These are phyloP conservation scores for Saturnispora hagleri DNA, from an alignment of 805 yeast genomes.

Conservation along the genomic window DNA sequence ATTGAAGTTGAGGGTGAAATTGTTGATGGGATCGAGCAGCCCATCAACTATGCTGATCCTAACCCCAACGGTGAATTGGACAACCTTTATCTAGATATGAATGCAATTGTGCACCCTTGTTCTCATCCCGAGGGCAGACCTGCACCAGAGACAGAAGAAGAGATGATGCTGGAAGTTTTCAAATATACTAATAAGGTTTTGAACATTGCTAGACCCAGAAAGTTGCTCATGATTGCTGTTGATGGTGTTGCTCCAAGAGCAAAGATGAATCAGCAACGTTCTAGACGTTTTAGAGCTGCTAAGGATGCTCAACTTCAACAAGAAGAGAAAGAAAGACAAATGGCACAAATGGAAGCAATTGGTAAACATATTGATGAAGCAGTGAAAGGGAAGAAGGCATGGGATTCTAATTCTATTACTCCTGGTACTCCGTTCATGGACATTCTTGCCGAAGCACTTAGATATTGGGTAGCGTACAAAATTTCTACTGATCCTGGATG, in stretches of 20 bases:
- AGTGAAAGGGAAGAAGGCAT: constrained; percentile 61
- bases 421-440: constrained; percentile 99
- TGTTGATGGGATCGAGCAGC: constrained; percentile 54
- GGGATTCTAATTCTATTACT: constrained; percentile 96
- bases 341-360: constrained; percentile 48
- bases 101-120: constrained; percentile 98
- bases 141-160: constrained; percentile 93
- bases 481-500: constrained; percentile 87
- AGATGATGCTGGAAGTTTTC: constrained; percentile 91
- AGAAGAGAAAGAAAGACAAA: constrained; percentile 54
- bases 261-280: constrained; percentile 93
- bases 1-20: constrained; percentile 57
- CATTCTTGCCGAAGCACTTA: constrained; percentile 65
- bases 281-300: constrained; percentile 88
- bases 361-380: constrained; percentile 75
- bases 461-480: constrained; percentile 91
- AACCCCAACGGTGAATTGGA: constrained; percentile 96
- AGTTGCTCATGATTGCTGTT: constrained; percentile 87
- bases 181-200: constrained; percentile 87
- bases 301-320: constrained; percentile 77
- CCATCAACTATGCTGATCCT: constrained; percentile 59
- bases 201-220: constrained; percentile 91
- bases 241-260: constrained; percentile 99
- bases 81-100: constrained; percentile 92
- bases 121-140: constrained; percentile 96